Conservation (phyloP, 2,329 filamentous ascomycete species). For the Grosmannia huntii region DNA sequence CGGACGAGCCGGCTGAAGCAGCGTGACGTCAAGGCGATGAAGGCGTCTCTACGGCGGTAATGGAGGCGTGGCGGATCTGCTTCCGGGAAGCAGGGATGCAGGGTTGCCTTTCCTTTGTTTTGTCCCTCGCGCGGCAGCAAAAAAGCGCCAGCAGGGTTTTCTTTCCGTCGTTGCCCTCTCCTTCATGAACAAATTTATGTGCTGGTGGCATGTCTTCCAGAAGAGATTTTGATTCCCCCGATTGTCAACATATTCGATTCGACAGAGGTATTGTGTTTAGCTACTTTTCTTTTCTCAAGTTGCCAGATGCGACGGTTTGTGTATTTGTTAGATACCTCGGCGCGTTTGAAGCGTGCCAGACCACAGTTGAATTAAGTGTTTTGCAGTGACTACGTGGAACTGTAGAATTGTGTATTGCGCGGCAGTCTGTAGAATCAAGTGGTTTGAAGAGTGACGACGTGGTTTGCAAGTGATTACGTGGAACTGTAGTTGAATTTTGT, state of each 20-base stretch:
- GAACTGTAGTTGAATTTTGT: background rate
- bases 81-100: too few relatives aligned
- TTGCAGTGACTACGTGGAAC: too few relatives aligned
- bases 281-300: background rate
- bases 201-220: constrained; percentile 5
- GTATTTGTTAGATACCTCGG: constrained; percentile 2
- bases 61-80: background rate
- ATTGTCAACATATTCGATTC: constrained; percentile 1
- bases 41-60: constrained; percentile 21
- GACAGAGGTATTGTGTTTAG: background rate
- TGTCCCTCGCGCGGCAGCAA: background rate
- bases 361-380: background rate
- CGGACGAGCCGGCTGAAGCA: constrained; percentile 58
- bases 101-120: too few relatives aligned
- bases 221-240: constrained; percentile 12
- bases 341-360: background rate
- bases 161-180: background rate
- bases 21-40: constrained; percentile 25
- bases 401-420: too few relatives aligned
- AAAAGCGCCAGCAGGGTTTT: background rate
- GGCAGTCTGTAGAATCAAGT: too few relatives aligned
- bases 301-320: background rate
- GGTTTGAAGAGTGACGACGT: too few relatives aligned
- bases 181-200: constrained; percentile 3
- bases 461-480: too few relatives aligned